phyloP scores from a whole-genome alignment of 2,329 filamentous ascomycete genomes.

The Colletotrichum chrysophilum region DNA sequence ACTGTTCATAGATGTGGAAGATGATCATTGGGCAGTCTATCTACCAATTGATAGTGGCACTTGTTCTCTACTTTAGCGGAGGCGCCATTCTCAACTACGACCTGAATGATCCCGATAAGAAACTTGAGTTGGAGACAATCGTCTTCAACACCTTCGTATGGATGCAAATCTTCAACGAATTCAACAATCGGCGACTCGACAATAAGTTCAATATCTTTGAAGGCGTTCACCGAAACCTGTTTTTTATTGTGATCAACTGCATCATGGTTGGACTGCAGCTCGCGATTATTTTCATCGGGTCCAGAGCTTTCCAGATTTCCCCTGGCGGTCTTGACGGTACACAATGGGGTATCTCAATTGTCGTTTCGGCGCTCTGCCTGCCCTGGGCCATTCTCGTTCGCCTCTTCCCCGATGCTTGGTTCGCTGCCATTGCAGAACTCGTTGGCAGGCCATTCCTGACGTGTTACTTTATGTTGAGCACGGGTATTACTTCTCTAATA shows the following conservation, averaged over 20 bases:
- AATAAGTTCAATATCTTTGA: constrained; percentile 49
- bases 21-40: constrained; percentile 69
- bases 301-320: constrained; percentile 49
- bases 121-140: constrained; percentile 62
- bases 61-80: constrained; percentile 30
- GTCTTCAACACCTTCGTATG: constrained; percentile 88
- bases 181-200: constrained; percentile 68
- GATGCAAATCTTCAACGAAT: constrained; percentile 79
- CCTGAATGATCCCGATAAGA: background rate
- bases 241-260: constrained; percentile 61
- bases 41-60: constrained; percentile 63
- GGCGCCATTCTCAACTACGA: background rate
- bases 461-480: background rate
- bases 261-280: constrained; percentile 64
- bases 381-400: constrained; percentile 55
- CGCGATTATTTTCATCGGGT: constrained; percentile 62
- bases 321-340: constrained; percentile 41
- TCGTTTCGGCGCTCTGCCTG: constrained; percentile 51
- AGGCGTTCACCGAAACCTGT: constrained; percentile 54
- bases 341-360: constrained; percentile 59
- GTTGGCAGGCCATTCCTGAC: background rate
- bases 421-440: background rate
- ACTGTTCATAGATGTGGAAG: constrained; percentile 52
- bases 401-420: constrained; percentile 50
- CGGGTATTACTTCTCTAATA: background rate